Base-by-base conservation (phyloP, 2,329 filamentous ascomycete species). In the Fusarium oligoseptatum region DNA sequence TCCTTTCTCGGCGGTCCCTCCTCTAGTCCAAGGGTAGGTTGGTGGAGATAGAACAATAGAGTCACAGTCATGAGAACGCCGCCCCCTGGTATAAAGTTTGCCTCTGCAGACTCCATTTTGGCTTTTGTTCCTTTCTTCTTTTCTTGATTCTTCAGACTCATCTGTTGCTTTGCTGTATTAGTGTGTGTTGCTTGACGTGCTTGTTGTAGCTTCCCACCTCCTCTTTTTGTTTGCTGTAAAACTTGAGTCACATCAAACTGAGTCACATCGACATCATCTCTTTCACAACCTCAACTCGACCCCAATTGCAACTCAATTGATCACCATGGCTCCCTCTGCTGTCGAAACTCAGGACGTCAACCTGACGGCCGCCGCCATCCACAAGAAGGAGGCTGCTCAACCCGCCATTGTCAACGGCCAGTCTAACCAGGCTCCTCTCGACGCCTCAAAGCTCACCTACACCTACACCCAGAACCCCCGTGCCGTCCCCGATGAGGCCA, bases 391-490 rank as follows among this genome's bases (percentile, higher is more conserved):
- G 74, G 79, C 82, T 34, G 79, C 80, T 67, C 78, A 81, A 39
- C 74, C 80, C 57, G 81, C 81, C 64, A 78, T 80, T 50, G 62
- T 80, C 77, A 82, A 82, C 43, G 79, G 80, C 77, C 75, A 83
- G 70, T 73, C 90, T 55, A 90, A 91, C 82, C 75, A 81, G 84
- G 90, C 80, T 85, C 91, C 81, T 83, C 87, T 92, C 64, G 88
- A 92, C 79, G 89, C 91, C 75, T 92, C 91, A 73, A 88, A 88
- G 80, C 85, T 92, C 77, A 88, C 82, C 67, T 88, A 89, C 84
- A 88, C 84, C 71, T 83, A 84, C 75, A 90, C 87, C 66, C 81
- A 83, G 52, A 83, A 80, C 65, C 89, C 88, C 1, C 88, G 88
- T 71, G 73, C 83, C 60, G 89, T 91, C 58, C 89, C 89, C 61